Percentiles rank a stretch among this genome's conserved stretches.
phyloP scores from a whole-genome alignment of 345 rosid species.

The Eucalyptus cloeziana region DNA sequence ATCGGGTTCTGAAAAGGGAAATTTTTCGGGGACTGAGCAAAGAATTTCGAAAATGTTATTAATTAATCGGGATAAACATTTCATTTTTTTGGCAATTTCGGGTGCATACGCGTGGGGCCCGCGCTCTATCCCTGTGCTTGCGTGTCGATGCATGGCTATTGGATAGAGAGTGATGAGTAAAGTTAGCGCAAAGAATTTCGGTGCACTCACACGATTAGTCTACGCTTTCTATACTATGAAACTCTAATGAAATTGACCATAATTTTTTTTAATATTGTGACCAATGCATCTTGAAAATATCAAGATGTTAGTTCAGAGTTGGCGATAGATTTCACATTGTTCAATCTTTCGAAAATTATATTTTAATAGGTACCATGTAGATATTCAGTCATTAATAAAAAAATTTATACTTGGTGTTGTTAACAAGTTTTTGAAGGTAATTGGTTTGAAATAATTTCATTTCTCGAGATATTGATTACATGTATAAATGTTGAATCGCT shows the following conservation, averaged over 20 bases:
- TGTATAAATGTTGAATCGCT: no score
- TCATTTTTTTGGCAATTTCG: background rate
- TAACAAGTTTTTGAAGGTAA: rapidly evolving
- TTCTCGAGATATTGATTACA: background rate
- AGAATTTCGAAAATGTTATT: background rate
- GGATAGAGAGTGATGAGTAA: background rate
- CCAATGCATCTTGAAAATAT: background rate
- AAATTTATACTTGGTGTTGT: no score
- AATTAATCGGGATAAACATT: background rate
- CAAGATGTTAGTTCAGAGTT: background rate
- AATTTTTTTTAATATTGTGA: background rate
- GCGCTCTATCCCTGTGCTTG: background rate
- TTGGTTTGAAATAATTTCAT: no score
- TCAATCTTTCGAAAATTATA: background rate
- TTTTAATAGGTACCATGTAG: no score
- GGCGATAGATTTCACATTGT: background rate
- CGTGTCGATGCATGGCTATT: background rate
- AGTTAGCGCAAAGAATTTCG: background rate
- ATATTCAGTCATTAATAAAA: no score
- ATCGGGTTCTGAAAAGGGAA: background rate
- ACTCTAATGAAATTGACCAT: background rate
- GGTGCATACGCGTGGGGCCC: background rate
- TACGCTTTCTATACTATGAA: background rate
- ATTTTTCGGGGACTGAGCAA: background rate
- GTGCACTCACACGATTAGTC: background rate